Base-by-base conservation (phyloP, 2,329 filamentous ascomycete genomes). In the Fusarium humuli region DNA sequence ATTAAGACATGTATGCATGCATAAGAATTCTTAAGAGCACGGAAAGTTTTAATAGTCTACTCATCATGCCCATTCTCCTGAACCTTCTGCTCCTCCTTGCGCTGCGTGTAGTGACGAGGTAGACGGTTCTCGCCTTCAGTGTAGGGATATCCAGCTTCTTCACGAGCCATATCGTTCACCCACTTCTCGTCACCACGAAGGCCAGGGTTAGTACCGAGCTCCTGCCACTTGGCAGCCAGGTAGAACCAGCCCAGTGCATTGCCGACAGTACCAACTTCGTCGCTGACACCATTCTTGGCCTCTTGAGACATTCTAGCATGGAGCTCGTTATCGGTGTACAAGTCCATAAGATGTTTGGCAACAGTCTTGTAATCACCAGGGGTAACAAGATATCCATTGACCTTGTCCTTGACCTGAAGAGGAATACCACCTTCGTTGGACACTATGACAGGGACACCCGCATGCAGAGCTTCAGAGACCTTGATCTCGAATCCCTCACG, bases 401-500 rank as follows among this genome's bases (percentile, higher is more conserved):
- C 87, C 37, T 84, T 84, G 73, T 94, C 83, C 77, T 92, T 86
- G 60, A 96, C 86, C 77, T 96, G 93, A 7, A 95, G 83, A 2
- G 92, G 92, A 56, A 96, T 94, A 13, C 93, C 93, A n/a, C 93
- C 93, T 2, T 90, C 90, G 22, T 85, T 84, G 2, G 91, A 93
- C 5, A 91, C 92, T 67, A 96, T 93, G 73, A 94, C 87, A 2
- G 93, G 93, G 4, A 91, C 88, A 16, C 92, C 92, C 46, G 94
- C 93, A 76, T 94, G 92, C 23, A 95, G 84, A 2, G 92, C 92
- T 79, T 96, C 93, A 0, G 91, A 94, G 7, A 96, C 92, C 80
- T 96, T 96, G 73, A 96, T 91, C 79, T 96, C 93, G 73, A 96
- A 96, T 1, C 93, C 92, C 77, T 96, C 93, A 37, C 92, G 88